These are phyloP conservation scores for Papiliotrema terrestris DNA, from an alignment of 1,284 basidiomycete genomes.

Conservation along the genomic window DNA sequence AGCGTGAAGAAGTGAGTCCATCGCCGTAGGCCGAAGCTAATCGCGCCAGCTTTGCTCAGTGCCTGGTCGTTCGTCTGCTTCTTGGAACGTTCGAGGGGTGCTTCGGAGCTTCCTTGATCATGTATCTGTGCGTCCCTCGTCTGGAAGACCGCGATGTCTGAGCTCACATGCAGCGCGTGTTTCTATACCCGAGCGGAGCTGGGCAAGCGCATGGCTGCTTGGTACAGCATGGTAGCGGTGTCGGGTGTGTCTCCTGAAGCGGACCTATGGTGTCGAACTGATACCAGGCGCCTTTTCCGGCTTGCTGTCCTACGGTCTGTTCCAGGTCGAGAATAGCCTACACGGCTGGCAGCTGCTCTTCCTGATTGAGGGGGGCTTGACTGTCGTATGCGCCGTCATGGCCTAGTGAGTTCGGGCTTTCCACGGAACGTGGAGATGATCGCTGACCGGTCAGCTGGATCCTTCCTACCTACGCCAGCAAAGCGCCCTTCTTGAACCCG, in stretches of 20 bases:
- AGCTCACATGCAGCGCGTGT: neutral
- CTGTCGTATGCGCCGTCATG: constrained; percentile 48
- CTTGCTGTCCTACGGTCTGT: constrained; percentile 50
- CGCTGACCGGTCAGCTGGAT: constrained; percentile 5
- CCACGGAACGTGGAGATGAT: neutral
- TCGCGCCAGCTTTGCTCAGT: constrained; percentile 4
- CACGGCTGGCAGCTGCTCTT: constrained; percentile 55
- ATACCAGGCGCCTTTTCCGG: too few relatives aligned
- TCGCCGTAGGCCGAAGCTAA: neutral
- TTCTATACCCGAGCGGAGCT: constrained; percentile 56
- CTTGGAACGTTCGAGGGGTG: constrained; percentile 7
- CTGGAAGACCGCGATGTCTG: neutral
- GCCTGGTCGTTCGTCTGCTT: constrained; percentile 1
- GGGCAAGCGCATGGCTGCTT: constrained; percentile 54
- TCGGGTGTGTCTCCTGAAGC: constrained; percentile 47
- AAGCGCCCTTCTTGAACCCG: constrained; percentile 12
- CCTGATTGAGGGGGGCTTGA: constrained; percentile 52
- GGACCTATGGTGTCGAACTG: constrained; percentile 20
- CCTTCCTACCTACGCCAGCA: constrained; percentile 7
- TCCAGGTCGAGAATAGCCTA: constrained; percentile 50
- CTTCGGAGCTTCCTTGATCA: constrained; percentile 9
- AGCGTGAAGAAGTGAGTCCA: constrained; percentile 11
- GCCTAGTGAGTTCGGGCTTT: constrained; percentile 36
- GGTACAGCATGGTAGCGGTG: constrained; percentile 48
- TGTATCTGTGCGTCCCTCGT: constrained; percentile 8